Evolutionary conservation across 2,329 filamentous ascomycete genomes (phyloP), one percentile per base, ranked within the genome.

Genomic region (Exutisphaerella laricina): DNA sequence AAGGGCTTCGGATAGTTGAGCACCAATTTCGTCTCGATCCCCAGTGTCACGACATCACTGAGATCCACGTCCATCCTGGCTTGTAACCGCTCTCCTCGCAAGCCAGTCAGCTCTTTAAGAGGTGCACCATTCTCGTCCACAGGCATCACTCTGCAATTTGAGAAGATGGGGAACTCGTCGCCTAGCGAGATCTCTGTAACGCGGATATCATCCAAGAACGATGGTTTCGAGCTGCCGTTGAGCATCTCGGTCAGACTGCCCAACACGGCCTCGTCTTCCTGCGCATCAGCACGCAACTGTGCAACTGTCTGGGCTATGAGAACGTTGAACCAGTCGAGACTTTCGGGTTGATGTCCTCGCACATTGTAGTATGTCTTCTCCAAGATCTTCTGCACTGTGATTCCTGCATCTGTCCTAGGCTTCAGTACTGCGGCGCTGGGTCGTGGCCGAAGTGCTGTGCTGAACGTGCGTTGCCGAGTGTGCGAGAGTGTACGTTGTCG

Each of bases 331-430:
- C 92, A 98, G 66, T 98, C 92, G 48, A 98, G 69, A 45, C 86
- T 94, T 66, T 98, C 92, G 1, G 92, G 92, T 66, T 97, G 92
- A 65, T 98, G 92, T 47, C 87, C 88, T 56, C 94, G 79, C 31
- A 92, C 87, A 61, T 94, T 95, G 70, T 98, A 98, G 66, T 96
- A 98, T 16, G 92, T 97, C 70, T 98, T 98, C 56, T 83, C 84
- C 18, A 98, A 75, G 48, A 98, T 96, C 7, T 88, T 94, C 38
- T 84, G 84, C n/a, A 94, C 94, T 4, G 89, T 94, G 13, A 94
- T 78, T 3, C 57, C 59, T 12, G 54, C 58, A 39, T 62, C 60
- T 3, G 45, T 45, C 10, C 58, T 41, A 7, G 58, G 55, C 30
- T 58, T 61, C 3, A 61, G 49, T 3, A 62, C 51, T 6, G 56